Evolutionary conservation across 805 yeast species (phyloP).

Genomic region (Saccharomycopsis malanga): DNA sequence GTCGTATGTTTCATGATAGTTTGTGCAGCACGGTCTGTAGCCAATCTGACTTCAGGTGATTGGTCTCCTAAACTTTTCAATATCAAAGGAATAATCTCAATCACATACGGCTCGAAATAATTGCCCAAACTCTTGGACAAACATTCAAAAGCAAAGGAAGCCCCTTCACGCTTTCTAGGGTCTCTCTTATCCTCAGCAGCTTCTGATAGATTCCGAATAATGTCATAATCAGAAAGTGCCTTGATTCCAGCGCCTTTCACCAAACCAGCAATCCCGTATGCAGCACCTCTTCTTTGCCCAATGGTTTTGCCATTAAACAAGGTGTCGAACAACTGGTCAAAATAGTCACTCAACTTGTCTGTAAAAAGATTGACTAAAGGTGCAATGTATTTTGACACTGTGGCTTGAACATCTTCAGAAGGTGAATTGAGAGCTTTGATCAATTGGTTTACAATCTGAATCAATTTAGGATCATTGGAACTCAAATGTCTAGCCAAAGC

Average conservation of each 20-base stretch:
- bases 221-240: slow-evolving; percentile 66
- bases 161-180: slow-evolving; percentile 73
- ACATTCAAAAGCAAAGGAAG: slow-evolving; percentile 78
- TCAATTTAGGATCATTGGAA: slow-evolving; percentile 56
- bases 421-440: slow-evolving; percentile 76
- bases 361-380: slow-evolving; percentile 64
- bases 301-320: slow-evolving; percentile 45
- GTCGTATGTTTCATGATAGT: slow-evolving; percentile 87
- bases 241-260: slow-evolving; percentile 85
- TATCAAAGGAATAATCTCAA: slow-evolving; percentile 78
- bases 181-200: slow-evolving; percentile 86
- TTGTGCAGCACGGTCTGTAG: slow-evolving; percentile 82
- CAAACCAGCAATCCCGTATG: slow-evolving; percentile 92
- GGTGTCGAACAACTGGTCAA: slow-evolving; percentile 52
- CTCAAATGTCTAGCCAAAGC: slow-evolving; percentile 81
- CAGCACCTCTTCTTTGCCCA: slow-evolving; percentile 81
- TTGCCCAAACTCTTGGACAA: slow-evolving; percentile 69
- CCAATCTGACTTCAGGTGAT: slow-evolving; percentile 77
- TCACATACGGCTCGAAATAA: slow-evolving; percentile 87
- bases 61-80: slow-evolving; percentile 80
- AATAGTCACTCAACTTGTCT: slow-evolving; percentile 42
- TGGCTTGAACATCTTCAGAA: slow-evolving; percentile 82
- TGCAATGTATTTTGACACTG: slow-evolving; percentile 79
- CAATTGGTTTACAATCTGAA: slow-evolving; percentile 57
- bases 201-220: slow-evolving; percentile 65